Conservation (phyloP, 1,139 yeast genomes). For the Geotrichum restrictum region DNA sequence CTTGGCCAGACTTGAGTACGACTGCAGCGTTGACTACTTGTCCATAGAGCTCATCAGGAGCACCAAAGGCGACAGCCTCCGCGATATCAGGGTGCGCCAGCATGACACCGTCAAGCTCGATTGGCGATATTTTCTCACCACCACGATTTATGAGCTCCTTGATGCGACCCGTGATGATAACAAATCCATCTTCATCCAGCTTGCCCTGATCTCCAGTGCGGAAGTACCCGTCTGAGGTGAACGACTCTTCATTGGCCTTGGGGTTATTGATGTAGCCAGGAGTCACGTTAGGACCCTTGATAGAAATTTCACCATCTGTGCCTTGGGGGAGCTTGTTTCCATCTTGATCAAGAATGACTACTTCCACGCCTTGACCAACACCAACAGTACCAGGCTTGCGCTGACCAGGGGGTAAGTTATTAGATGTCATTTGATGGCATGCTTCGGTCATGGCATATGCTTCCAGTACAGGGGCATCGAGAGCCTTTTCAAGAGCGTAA, state of each 20-base stretch:
- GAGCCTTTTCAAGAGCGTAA: constrained; percentile 50
- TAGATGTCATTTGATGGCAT: constrained; percentile 67
- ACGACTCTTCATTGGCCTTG: constrained; percentile 62
- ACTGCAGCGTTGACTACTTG: constrained; percentile 65
- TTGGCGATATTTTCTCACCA: constrained; percentile 67
- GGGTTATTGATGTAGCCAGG: constrained; percentile 65
- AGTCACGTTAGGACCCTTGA: constrained; percentile 62
- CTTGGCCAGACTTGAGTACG: constrained; percentile 46
- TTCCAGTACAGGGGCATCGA: constrained; percentile 63
- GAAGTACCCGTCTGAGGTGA: constrained; percentile 55
- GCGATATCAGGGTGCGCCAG: constrained; percentile 53
- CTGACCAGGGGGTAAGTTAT: constrained; percentile 58
- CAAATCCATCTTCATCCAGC: constrained; percentile 54
- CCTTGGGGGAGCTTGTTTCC: constrained; percentile 49
- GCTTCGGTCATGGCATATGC: constrained; percentile 82
- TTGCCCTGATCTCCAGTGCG: constrained; percentile 72
- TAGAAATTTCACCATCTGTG: constrained; percentile 59
- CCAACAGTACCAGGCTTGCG: constrained; percentile 70
- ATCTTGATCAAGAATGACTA: constrained; percentile 50
- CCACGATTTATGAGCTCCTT: constrained; percentile 67
- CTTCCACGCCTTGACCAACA: constrained; percentile 62
- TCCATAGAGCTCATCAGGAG: constrained; percentile 59
- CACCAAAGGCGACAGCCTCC: constrained; percentile 68
- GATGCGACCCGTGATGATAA: constrained; percentile 59
- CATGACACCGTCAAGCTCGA: constrained; percentile 58